Base-by-base conservation (phyloP, 1,139 yeast genomes). In the Casaregolazyma lundiana region DNA sequence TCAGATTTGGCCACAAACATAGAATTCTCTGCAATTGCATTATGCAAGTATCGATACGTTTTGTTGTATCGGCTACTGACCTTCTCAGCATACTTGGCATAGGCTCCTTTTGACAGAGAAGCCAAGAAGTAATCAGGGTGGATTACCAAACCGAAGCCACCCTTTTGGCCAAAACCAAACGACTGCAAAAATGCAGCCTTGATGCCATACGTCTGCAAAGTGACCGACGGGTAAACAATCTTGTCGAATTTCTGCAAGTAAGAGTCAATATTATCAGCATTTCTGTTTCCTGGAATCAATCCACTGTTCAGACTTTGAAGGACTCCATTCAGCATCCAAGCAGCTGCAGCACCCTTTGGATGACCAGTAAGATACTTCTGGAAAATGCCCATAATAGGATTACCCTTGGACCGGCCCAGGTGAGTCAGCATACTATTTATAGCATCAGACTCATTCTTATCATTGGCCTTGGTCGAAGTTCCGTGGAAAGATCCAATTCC, bases 321-420 rank as follows among this genome's bases (percentile, higher is more conserved):
- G 52, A 90, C 96, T 72, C 99, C 99, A 70, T 92, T 94, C 78
- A 92, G 76, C 98, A 94, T 92, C 98, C 98, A 92, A 53, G 99
- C 97, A 78, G 97, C 98, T 50, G 99, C 99, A 60, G 98, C 98
- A 80, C 98, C 99, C 84, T 92, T 92, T 64, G 98, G 98, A 76
- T 92, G 99, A 73, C 98, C 99, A 62, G 99, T 92, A 65, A 92
- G 80, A 81, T 80, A 92, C 73, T 92, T 92, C 73, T 92, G 99
- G 95, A 92, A 90, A 47, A 92, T 95, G 78, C 97, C 97, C 61
- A 84, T 77, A 47, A 94, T 89, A 57, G 98, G 96, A 74, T 92
- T 94, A 75, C 99, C 99, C 73, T 87, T 90, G 50, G 95, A 73
- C 74, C 99, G 85, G 59, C 97, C 98, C 67, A 92, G 77, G 67